Percentiles rank a stretch among this genome's conserved stretches.
phyloP scores from a whole-genome alignment of 805 yeast genomes.

The Starmerella powellii region DNA sequence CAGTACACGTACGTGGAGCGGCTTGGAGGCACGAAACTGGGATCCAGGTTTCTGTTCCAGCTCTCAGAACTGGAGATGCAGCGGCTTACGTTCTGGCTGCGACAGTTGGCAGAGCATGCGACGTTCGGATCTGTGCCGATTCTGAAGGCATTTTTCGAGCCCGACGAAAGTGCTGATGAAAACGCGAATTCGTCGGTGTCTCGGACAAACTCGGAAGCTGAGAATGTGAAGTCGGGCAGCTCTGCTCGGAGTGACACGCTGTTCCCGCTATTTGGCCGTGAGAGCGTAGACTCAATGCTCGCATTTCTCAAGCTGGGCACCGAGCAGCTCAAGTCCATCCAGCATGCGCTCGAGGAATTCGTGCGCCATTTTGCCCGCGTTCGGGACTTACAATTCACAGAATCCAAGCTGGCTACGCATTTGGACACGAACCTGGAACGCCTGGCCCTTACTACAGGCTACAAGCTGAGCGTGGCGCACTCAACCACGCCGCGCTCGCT shows the following conservation, averaged over 20 bases:
- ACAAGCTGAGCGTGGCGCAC: too few species aligned
- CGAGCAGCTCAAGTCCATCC: conserved; percentile 8
- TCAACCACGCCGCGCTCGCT: not conserved
- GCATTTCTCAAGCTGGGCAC: conserved; percentile 12
- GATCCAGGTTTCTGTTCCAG: not conserved
- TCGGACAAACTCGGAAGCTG: too few species aligned
- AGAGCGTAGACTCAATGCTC: conserved; percentile 7
- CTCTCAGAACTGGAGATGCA: not conserved
- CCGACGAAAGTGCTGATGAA: too few species aligned
- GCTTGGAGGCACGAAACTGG: not conserved
- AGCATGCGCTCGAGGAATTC: not conserved
- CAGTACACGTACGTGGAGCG: not conserved
- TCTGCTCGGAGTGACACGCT: not conserved
- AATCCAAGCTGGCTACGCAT: too few species aligned
- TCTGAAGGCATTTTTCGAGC: not conserved
- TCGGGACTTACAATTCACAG: not conserved
- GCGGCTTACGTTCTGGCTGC: conserved; percentile 4
- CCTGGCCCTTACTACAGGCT: too few species aligned
- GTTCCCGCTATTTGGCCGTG: conserved; percentile 3
- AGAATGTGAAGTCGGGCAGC: too few species aligned
- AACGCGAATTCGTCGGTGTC: too few species aligned
- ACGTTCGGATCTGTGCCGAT: not conserved
- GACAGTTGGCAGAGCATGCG: conserved; percentile 3
- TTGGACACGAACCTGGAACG: too few species aligned
- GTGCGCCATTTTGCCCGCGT: not conserved